Evolutionary conservation across 305 asterid genomes (phyloP).

Genomic region (Ruellia speciosa): DNA sequence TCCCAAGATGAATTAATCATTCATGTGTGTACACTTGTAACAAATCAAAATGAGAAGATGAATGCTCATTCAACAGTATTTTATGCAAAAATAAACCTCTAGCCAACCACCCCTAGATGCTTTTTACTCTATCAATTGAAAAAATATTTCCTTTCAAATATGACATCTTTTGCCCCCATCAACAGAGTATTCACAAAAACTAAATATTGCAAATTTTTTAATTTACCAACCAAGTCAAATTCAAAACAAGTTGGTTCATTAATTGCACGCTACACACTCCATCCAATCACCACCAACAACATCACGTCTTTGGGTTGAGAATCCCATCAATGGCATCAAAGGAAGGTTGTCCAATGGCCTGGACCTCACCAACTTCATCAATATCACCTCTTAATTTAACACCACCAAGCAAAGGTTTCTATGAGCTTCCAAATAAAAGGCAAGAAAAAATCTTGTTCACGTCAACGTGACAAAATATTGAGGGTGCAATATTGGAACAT

Average conservation of each 20-base stretch:
- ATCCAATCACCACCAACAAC: constrained; percentile 32
- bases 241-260: constrained; percentile 74
- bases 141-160: constrained; percentile 41
- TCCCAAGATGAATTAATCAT: constrained; percentile 48
- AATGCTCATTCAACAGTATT: constrained; percentile 67
- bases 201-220: constrained; percentile 68
- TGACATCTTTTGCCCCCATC: constrained; percentile 53
- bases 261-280: constrained; percentile 75
- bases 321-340: constrained; percentile 44
- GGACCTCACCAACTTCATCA: no score
- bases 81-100: constrained; percentile 77
- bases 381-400: no score
- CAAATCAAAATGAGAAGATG: constrained; percentile 67
- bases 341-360: constrained; percentile 65
- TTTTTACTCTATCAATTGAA: constrained; percentile 44
- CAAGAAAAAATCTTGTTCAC: no score
- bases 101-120: constrained; percentile 82
- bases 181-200: constrained; percentile 66
- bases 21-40: constrained; percentile 59
- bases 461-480: no score
- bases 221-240: constrained; percentile 68
- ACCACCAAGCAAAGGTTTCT: no score
- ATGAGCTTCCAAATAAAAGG: no score
- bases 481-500: no score
- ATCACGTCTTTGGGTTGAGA: constrained; percentile 21